Evolutionary conservation across 805 yeast genomes (phyloP), one percentile per base, ranked within the genome.

Genomic region (Kluyveromyces lactis): DNA sequence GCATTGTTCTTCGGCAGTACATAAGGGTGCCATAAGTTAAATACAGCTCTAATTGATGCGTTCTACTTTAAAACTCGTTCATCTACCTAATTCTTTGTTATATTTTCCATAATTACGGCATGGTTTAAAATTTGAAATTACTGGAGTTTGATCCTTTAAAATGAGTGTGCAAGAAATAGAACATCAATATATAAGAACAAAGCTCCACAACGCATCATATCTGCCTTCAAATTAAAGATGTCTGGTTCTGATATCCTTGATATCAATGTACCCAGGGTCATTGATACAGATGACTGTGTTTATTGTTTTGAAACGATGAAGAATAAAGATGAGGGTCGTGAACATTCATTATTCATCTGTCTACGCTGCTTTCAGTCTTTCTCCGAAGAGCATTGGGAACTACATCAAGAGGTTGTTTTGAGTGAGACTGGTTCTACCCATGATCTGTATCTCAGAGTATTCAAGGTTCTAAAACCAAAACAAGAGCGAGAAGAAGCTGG

Each of bases 211-310:
- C n/a, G n/a, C n/a, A n/a, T n/a, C n/a, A n/a, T n/a, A n/a, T n/a
- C n/a, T n/a, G n/a, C n/a, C n/a, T n/a, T n/a, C n/a, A n/a, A n/a
- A n/a, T 21, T 21, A 21, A 6, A 6, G 9, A 42, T 44, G 43
- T 27, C 35, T 8, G 43, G 44, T 45, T 33, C 40, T 12, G 51
- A 46, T 9, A 38, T 26, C 4, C 16, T 51, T 19, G 33, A 32
- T 8, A 31, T 45, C 13, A 40, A 48, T 2, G 40, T 64, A 23
- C 61, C 65, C 3, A 44, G 60, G 18, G 65, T 69, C 2, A 75
- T 89, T 13, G 79, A 77, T 52, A 89, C 86, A 55, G 97, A 90
- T 63, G 96, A 87, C 48, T 89, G 97, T 56, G 82, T 83, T 65
- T 90, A 75, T 62, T 81, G 89, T 39, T 90, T 82, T 54, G 90